These are phyloP conservation scores for Rugonectria rugulosa DNA, from an alignment of 2,329 filamentous ascomycete species.

Conservation along the genomic window DNA sequence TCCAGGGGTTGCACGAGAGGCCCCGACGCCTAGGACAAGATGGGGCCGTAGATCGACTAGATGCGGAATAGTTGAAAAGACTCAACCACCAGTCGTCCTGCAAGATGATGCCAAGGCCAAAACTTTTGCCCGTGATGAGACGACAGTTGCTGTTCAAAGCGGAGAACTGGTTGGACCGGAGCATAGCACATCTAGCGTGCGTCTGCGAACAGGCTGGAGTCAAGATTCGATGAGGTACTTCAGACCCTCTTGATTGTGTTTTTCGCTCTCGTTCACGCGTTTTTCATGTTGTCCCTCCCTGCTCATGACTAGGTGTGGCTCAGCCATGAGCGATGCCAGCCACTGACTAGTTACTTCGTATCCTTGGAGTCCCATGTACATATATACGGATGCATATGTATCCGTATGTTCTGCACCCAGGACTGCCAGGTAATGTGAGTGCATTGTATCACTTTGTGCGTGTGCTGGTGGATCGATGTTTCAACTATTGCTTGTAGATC, in stretches of 20 bases:
- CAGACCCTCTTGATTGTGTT: constrained; percentile 6
- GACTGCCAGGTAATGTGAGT: too few relatives aligned
- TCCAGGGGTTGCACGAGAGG: constrained; percentile 18
- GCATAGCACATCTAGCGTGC: constrained; percentile 9
- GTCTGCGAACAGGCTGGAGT: constrained; percentile 11
- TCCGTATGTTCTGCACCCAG: too few relatives aligned
- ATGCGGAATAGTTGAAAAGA: constrained; percentile 33
- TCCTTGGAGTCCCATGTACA: constrained; percentile 22
- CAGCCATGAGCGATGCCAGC: constrained; percentile 21
- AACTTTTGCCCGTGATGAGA: constrained; percentile 31
- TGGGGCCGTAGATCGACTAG: constrained; percentile 27
- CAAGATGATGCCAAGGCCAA: constrained; percentile 32
- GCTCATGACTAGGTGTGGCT: constrained; percentile 24
- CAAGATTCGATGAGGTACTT: constrained; percentile 11
- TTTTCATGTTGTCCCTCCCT: constrained; percentile 9
- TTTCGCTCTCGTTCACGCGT: background rate
- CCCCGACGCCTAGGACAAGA: constrained; percentile 25
- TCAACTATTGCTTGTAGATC: constrained; percentile 24
- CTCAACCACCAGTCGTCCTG: constrained; percentile 34
- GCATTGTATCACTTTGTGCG: too few relatives aligned
- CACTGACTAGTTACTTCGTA: constrained; percentile 1
- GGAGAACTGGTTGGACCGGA: constrained; percentile 19
- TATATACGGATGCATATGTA: background rate
- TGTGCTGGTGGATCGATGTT: background rate
- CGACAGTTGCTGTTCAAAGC: constrained; percentile 24